Evolutionary conservation across 2,329 filamentous ascomycete genomes (phyloP).

Genomic region (Colletotrichum viniferum): DNA sequence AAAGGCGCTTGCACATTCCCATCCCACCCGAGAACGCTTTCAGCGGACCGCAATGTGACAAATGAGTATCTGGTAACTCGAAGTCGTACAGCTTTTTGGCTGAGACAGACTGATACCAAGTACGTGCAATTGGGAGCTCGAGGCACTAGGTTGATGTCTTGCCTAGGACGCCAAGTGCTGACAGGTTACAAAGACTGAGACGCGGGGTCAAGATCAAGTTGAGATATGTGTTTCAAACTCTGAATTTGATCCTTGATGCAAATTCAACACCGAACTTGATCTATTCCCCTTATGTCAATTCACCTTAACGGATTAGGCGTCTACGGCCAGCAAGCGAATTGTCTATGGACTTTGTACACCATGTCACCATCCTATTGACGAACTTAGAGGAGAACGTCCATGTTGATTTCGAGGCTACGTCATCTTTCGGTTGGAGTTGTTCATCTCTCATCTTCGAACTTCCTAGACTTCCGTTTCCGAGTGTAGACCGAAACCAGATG

Average conservation of each 20-base stretch:
- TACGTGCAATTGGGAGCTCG: not conserved
- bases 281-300: too few relatives aligned
- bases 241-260: too few relatives aligned
- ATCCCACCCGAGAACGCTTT: not conserved
- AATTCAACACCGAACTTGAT: fast-evolving
- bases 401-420: not conserved
- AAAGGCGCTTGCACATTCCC: not conserved
- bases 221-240: not conserved
- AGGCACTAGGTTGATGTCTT: not conserved
- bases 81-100: fast-evolving
- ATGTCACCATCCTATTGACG: too few relatives aligned
- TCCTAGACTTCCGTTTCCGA: not conserved
- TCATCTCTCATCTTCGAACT: not conserved
- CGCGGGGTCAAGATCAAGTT: not conserved
- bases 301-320: too few relatives aligned
- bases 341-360: too few relatives aligned
- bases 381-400: too few relatives aligned
- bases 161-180: not conserved
- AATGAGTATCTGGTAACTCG: fast-evolving
- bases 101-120: not conserved
- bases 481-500: too few relatives aligned
- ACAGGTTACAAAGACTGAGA: not conserved
- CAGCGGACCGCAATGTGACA: fast-evolving
- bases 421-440: not conserved
- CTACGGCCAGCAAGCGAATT: too few relatives aligned